A percentile compares a stretch with the other conserved stretches of the same genome.
Conservation (phyloP, 208 protist genomes). For the Trypanosoma scelopori region DNA sequence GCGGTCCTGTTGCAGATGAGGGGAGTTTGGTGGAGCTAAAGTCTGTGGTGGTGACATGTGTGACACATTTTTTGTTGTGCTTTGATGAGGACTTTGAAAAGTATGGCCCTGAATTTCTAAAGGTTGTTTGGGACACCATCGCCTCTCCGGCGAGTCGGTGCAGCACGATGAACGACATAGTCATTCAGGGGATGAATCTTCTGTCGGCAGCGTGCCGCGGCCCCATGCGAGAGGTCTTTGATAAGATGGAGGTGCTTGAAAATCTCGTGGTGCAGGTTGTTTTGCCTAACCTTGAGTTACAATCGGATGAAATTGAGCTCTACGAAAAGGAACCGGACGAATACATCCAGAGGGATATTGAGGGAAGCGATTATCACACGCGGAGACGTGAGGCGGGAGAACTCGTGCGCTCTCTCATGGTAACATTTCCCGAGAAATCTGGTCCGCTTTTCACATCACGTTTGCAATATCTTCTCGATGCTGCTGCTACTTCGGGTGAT, state of each 20-base stretch:
- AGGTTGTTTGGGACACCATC: constrained; percentile 88
- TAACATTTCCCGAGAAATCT: constrained; percentile 59
- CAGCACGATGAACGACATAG: constrained; percentile 78
- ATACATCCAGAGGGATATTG: constrained; percentile 97
- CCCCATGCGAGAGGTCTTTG: constrained; percentile 79
- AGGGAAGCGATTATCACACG: constrained; percentile 94
- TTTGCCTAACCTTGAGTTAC: constrained; percentile 92
- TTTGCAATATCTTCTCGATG: constrained; percentile 42
- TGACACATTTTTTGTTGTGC: constrained; percentile 89
- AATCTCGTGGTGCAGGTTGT: constrained; percentile 92
- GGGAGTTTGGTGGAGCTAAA: constrained; percentile 70
- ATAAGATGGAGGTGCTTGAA: constrained; percentile 58
- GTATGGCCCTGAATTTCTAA: constrained; percentile 83
- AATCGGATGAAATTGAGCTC: constrained; percentile 90
- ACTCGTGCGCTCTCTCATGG: constrained; percentile 88
- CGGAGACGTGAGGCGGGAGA: constrained; percentile 90
- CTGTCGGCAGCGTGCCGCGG: constrained; percentile 83
- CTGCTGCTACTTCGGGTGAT: constrained; percentile 37
- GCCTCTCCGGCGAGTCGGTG: constrained; percentile 44
- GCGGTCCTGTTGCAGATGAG: constrained; percentile 28
- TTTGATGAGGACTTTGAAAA: constrained; percentile 95
- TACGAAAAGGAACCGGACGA: constrained; percentile 94
- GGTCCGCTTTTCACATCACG: constrained; percentile 66
- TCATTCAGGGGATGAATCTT: constrained; percentile 87
- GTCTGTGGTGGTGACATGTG: constrained; percentile 78